Conservation (phyloP, 345 rosid species). For the Streptanthus diversifolius region DNA sequence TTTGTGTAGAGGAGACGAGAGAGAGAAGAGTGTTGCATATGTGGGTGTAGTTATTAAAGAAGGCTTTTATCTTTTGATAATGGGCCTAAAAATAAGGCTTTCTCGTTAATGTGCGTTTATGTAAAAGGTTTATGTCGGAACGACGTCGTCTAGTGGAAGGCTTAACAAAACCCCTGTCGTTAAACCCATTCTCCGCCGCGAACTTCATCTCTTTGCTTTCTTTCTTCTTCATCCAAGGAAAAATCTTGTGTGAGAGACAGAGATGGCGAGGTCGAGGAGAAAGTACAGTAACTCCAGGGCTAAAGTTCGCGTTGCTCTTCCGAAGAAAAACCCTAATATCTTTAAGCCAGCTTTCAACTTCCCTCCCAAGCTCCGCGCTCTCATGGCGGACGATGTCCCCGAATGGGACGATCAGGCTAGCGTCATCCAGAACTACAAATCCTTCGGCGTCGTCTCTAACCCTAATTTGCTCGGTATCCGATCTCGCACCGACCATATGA, state of each 20-base stretch:
- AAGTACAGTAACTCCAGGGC: constrained; percentile 73
- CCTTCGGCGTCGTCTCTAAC: constrained; percentile 85
- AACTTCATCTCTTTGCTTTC: background rate
- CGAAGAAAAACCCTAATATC: constrained; percentile 65
- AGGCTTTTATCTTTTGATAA: background rate
- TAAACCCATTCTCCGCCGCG: constrained; percentile 30
- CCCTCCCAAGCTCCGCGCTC: constrained; percentile 82
- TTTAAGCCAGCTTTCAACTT: constrained; percentile 79
- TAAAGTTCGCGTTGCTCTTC: constrained; percentile 81
- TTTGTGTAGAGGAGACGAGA: background rate
- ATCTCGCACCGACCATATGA: constrained; percentile 61
- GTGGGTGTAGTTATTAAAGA: background rate
- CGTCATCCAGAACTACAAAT: constrained; percentile 78
- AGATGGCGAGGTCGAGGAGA: constrained; percentile 92
- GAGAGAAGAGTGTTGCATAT: background rate
- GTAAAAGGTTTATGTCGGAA: background rate
- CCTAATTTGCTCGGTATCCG: constrained; percentile 79
- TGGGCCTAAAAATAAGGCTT: background rate
- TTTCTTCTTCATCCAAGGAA: background rate
- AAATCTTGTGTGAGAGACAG: background rate
- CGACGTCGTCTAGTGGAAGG: background rate
- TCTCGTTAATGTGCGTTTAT: background rate
- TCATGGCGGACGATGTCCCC: constrained; percentile 46
- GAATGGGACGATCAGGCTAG: constrained; percentile 82
- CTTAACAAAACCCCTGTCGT: constrained; percentile 7